Base-by-base conservation (phyloP, 805 yeast species). In the Kodamaea nitidulidarum region DNA sequence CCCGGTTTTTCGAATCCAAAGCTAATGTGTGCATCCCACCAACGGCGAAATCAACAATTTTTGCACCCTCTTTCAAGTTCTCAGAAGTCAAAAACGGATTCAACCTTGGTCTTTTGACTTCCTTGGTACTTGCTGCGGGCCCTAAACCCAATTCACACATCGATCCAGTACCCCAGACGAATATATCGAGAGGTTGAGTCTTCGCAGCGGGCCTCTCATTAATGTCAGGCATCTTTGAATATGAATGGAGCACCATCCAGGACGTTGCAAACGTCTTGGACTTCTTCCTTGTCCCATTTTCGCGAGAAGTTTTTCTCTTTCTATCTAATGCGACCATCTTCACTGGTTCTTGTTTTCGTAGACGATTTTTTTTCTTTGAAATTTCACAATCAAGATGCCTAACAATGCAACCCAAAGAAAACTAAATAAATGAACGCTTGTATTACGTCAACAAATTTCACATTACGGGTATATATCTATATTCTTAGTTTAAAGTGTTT, bases 61-160 rank as follows among this genome's bases (percentile, higher is more conserved):
- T 82, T 7, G 73, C 77, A 2, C 75, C 75, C 8, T 38, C 24
- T 6, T 51, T 58, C 15, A 63, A 43, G 17, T 48, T 53, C 20
- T 82, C 84, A 15, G 64, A 63, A 2, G 78, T 69, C 45, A 93
- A 69, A 43, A 70, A 78, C 2, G 96, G 88, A 52, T 90, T 93
- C 56, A 91, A 69, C 49, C 99, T 76, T 12, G 99, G 99, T 56
- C 99, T 79, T 56, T 93, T 93, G 15, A 93, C 96, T 59, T 90
- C 96, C 44, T 88, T 88, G 26, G 88, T 91, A 48, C 75, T 83
- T 2, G 95, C 87, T n/a, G 71, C 76, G 7, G 98, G 98, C 1
- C 98, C 99, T n/a, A 93, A 70, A 1, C 99, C 99, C 20, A 93
- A 71, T 59, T 93, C 98, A 68, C 97, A 88, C 93, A 93, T 91